These are phyloP conservation scores for Penicillium flavigenum DNA, from an alignment of 495 filamentous ascomycete species.

Conservation along the genomic window DNA sequence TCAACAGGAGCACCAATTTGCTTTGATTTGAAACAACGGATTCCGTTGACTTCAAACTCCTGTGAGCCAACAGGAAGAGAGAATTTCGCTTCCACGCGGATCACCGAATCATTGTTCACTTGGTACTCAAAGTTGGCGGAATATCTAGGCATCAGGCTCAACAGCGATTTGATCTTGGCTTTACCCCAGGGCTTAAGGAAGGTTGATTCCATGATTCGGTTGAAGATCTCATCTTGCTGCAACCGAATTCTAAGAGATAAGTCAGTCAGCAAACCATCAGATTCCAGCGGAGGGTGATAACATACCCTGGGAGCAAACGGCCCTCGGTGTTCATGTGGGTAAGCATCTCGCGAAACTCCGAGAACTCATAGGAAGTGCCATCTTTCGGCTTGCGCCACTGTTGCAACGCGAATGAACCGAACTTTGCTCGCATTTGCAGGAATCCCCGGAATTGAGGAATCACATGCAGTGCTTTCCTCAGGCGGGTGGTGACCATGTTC, in stretches of 20 bases:
- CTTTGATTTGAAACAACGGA: slow-evolving; percentile 37
- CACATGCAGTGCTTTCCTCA: background rate
- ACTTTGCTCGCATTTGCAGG: slow-evolving; percentile 10
- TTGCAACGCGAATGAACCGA: background rate
- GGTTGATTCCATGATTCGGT: slow-evolving; percentile 27
- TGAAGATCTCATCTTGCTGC: slow-evolving; percentile 25
- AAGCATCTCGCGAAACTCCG: slow-evolving; percentile 9
- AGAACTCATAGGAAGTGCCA: background rate
- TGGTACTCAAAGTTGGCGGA: slow-evolving; percentile 48
- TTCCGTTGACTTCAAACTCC: slow-evolving; percentile 33
- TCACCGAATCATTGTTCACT: slow-evolving; percentile 22
- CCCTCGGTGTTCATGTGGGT: background rate
- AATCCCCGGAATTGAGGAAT: background rate
- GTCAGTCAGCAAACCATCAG: background rate
- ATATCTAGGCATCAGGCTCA: slow-evolving; percentile 30
- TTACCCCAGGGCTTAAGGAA: slow-evolving; percentile 52
- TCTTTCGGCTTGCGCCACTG: background rate
- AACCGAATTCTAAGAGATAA: slow-evolving; percentile 23
- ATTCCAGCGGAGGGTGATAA: background rate
- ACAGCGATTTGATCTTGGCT: slow-evolving; percentile 27
- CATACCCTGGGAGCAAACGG: slow-evolving; percentile 6
- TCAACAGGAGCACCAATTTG: slow-evolving; percentile 18
- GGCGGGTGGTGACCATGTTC: background rate
- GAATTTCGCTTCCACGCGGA: slow-evolving; percentile 44
- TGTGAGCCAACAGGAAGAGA: slow-evolving; percentile 20